A percentile compares a stretch with the other conserved stretches of the same genome.
Conservation (phyloP, 2,329 filamentous ascomycete species). For the Tolypocladium tundrense region DNA sequence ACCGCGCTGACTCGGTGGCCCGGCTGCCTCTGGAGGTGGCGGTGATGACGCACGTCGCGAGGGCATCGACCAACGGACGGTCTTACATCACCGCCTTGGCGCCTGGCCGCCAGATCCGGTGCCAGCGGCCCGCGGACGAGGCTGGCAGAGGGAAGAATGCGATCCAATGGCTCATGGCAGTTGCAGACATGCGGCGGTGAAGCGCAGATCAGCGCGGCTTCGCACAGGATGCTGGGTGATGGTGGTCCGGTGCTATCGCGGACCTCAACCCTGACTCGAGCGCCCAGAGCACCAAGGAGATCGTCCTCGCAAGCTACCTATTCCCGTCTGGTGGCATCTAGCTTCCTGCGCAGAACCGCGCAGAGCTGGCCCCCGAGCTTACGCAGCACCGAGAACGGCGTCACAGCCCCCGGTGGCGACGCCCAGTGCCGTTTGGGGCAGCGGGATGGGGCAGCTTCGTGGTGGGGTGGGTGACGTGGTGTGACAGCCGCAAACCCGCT, state of each 20-base stretch:
- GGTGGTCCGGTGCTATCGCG: not conserved
- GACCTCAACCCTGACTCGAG: not conserved
- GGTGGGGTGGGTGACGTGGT: not conserved
- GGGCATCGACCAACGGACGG: not conserved
- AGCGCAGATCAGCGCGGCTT: too few relatives aligned
- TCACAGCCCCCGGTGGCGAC: not conserved
- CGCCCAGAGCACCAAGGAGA: not conserved
- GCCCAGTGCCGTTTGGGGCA: not conserved
- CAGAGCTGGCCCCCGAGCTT: not conserved
- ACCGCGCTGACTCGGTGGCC: not conserved
- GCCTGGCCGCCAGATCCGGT: not conserved
- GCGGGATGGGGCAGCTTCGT: not conserved
- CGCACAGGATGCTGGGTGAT: not conserved
- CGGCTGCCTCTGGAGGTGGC: not conserved
- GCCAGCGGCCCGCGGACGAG: not conserved
- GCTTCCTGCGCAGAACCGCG: not conserved
- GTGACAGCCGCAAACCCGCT: not conserved
- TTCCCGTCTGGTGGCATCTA: not conserved
- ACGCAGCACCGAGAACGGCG: not conserved
- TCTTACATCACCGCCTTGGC: not conserved
- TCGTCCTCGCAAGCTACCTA: not conserved
- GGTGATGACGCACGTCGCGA: not conserved
- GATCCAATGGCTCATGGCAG: not conserved
- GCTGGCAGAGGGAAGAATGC: not conserved
- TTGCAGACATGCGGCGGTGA: too few relatives aligned